These are phyloP conservation scores for Pythium apleroticum DNA, from an alignment of 352 stramenopile genomes.

Conservation along the genomic window DNA sequence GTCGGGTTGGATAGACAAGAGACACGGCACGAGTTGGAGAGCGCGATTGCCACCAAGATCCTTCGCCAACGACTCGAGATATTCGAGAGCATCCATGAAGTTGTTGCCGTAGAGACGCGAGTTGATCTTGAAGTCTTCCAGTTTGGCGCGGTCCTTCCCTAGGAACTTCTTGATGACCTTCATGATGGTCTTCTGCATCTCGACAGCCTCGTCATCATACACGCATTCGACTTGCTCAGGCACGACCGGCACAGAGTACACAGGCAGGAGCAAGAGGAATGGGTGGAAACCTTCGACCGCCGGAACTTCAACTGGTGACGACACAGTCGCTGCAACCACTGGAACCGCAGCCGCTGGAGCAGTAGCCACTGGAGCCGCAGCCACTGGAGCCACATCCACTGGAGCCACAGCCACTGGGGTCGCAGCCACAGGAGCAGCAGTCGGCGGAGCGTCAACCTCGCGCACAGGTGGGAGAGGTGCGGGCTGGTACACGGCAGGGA, in stretches of 20 bases:
- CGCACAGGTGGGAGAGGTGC: background rate
- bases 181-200: slow-evolving; percentile 76
- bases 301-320: background rate
- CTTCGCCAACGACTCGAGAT: slow-evolving; percentile 61
- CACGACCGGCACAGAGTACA: slow-evolving; percentile 44
- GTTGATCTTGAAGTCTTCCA: slow-evolving; percentile 85
- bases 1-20: slow-evolving; percentile 65
- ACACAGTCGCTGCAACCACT: background rate
- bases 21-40: slow-evolving; percentile 63
- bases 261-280: slow-evolving; percentile 48
- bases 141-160: slow-evolving; percentile 48
- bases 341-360: background rate
- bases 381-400: no score
- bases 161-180: slow-evolving; percentile 70
- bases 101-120: slow-evolving; percentile 73
- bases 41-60: slow-evolving; percentile 57
- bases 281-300: slow-evolving; percentile 38
- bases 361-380: no score
- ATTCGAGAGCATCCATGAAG: slow-evolving; percentile 75
- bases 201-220: slow-evolving; percentile 54
- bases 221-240: slow-evolving; percentile 56
- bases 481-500: background rate
- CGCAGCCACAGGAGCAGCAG: background rate
- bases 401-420: no score
- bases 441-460: no score